Evolutionary conservation across 2,329 filamentous ascomycete genomes (phyloP), one percentile per base, ranked within the genome.

Genomic region (Septoria petroselini): DNA sequence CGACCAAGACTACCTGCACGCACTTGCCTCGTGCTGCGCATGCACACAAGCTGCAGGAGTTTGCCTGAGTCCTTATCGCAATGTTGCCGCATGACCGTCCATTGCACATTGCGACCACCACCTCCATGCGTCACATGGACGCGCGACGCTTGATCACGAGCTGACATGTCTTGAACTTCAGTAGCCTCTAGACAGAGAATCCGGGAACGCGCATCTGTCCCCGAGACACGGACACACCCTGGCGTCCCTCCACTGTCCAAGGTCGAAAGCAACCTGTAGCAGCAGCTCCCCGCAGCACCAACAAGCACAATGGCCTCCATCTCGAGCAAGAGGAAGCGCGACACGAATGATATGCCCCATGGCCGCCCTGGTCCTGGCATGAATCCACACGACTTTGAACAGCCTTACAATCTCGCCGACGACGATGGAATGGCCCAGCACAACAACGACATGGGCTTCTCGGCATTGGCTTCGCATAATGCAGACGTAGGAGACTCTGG

Each of bases 281-380:
- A 3, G 14, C 42, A 30, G 15, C 33, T 4, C 14, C 17, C n/a
- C 18, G 12, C 31, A 11, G 19, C 31, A 17, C 23, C 43, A 8
- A 27, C 19, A 14, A 41, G 19, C 27, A n/a, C 29, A 41, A 63
- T 66, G 63, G 59, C 62, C 27, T 48, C 62, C 4, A 21, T 63
- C 9, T 46, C 59, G 21, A 71, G 70, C 59, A 76, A 76, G 62
- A 67, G 73, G 45, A 76, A 76, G 66, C 72, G 73, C 50, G 71
- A 73, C 41, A 64, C 70, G 23, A 68, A 71, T 50, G 73, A 76
- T 43, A 71, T 65, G 67, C 70, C 59, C 54, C 64, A 51, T 61
- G 54, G 54, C 56, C 62, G 72, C 42, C 60, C 70, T 21, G 67
- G 68, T 14, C 65, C 65, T 31, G 57, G 48, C 17, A 58, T 65